Evolutionary conservation across 345 rosid species (phyloP).

Genomic region (Aurinia saxatilis): DNA sequence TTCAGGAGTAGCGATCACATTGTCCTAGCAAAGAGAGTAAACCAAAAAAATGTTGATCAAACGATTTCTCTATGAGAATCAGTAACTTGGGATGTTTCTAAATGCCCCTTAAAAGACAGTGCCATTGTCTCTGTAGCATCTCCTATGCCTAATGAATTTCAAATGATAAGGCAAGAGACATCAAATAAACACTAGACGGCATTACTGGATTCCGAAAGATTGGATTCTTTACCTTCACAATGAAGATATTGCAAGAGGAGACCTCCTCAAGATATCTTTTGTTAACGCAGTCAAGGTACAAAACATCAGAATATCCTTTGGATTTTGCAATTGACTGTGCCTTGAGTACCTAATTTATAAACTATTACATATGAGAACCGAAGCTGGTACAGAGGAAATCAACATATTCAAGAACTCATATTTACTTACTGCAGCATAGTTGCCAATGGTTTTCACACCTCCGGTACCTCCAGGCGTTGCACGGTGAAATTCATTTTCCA

Average conservation of each 20-base stretch:
- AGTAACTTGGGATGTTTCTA: not conserved
- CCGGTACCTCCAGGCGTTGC: conserved; percentile 99
- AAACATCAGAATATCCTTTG: conserved; percentile 32
- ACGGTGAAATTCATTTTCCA: conserved; percentile 39
- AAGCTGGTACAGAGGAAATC: not conserved
- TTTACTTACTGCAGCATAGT: conserved; percentile 75
- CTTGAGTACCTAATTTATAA: conserved; percentile 17
- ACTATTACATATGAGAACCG: not conserved
- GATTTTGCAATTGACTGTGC: conserved; percentile 31
- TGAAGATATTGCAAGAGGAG: conserved; percentile 32
- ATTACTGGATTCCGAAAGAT: not conserved
- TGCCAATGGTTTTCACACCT: conserved; percentile 90
- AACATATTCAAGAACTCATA: not conserved
- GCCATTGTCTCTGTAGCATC: not conserved
- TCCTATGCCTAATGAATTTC: not conserved
- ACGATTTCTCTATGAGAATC: not conserved
- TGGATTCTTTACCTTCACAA: conserved; percentile 21
- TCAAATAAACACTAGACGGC: not conserved
- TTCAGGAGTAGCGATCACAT: conserved; percentile 64
- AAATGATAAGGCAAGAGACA: not conserved
- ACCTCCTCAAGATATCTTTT: conserved; percentile 30
- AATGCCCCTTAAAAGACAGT: not conserved
- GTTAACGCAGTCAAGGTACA: conserved; percentile 30
- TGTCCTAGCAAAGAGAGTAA: conserved; percentile 37
- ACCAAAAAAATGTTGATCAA: not conserved